These are phyloP conservation scores for Amauroascus niger DNA, from an alignment of 2,329 filamentous ascomycete genomes.

Conservation along the genomic window DNA sequence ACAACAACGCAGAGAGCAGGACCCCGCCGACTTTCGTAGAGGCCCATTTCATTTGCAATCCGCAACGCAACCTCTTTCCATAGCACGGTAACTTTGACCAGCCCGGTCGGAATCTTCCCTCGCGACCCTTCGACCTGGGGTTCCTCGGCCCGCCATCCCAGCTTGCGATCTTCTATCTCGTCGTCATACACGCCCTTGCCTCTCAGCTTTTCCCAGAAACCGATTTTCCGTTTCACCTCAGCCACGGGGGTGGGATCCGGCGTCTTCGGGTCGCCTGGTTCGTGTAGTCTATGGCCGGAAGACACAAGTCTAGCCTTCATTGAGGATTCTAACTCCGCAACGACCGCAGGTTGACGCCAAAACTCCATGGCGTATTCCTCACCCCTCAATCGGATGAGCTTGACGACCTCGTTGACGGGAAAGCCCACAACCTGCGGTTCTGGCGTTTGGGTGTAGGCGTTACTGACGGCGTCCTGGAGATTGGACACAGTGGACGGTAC, in stretches of 20 bases:
- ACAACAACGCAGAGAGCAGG: conserved; percentile 28
- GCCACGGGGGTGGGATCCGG: background rate
- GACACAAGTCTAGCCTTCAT: conserved; percentile 25
- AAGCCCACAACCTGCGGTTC: conserved; percentile 33
- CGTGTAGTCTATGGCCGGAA: conserved; percentile 19
- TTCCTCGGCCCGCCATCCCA: conserved; percentile 25
- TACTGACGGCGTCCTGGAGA: conserved; percentile 19
- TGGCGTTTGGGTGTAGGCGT: conserved; percentile 16
- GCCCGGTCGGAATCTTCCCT: conserved; percentile 18
- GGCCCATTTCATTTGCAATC: conserved; percentile 36
- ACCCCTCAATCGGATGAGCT: conserved; percentile 33
- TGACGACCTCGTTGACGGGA: conserved; percentile 31
- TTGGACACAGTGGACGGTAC: conserved; percentile 36
- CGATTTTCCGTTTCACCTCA: conserved; percentile 13
- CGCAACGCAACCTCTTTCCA: conserved; percentile 36
- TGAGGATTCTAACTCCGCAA: conserved; percentile 32
- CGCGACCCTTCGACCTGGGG: conserved; percentile 14
- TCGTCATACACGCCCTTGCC: conserved; percentile 12
- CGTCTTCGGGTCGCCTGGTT: conserved; percentile 8
- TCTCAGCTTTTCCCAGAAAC: conserved; percentile 18
- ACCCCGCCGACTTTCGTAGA: conserved; percentile 35
- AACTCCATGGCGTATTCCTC: conserved; percentile 36
- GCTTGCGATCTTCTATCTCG: conserved; percentile 22
- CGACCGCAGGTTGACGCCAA: conserved; percentile 35
- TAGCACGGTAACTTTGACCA: conserved; percentile 27